Base-by-base conservation (phyloP, 2,329 filamentous ascomycete species). In the Pseudomassariella vexata region DNA sequence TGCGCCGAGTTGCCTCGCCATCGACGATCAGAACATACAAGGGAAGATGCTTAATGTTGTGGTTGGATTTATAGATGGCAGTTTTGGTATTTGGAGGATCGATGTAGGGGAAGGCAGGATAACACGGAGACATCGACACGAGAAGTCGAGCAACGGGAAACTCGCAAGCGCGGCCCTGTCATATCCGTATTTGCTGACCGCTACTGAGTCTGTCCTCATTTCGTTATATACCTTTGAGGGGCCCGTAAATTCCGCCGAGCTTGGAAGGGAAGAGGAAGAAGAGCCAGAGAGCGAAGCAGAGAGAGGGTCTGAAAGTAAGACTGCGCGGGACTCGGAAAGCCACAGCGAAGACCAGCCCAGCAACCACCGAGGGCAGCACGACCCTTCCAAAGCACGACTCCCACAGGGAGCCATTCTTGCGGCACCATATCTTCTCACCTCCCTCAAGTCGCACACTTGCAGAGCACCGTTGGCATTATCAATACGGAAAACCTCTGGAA, bases 381-480 rank as follows among this genome's bases (percentile, higher is more conserved):
- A 14, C 9, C 7, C 8, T 9, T 14, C 24, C 8, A 26, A 26
- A 26, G 7, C 10, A 14, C 8, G 12, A 8, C 24, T 10, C 12
- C 7, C 30, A 9, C 12, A 7, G 4, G 11, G 15, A 15, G 11
- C 18, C 9, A 22, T 6, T 5, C 49, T 56, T 16, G 44, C 34
- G 7, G 39, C 62, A 6, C 78, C 79, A 2, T 66, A 66, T 36
- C 68, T 92, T 19, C 62, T 95, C 19, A 82, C 84, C 6, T 90
- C 85, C 1, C 70, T 95, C 14, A 80, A 79, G 50, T 94, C 89
- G 9, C 80, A 87, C 48, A 89, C 82, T 3, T 82, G 84, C 2
- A 77, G 81, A 49, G 74, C 82, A 3, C 89, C 89, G 2, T 64
- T 94, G 8, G 85, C 87, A 0, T 62, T 95, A n/a, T 90, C 86